Base-by-base conservation (phyloP, 345 rosid species). In the Conringia planisiliqua region DNA sequence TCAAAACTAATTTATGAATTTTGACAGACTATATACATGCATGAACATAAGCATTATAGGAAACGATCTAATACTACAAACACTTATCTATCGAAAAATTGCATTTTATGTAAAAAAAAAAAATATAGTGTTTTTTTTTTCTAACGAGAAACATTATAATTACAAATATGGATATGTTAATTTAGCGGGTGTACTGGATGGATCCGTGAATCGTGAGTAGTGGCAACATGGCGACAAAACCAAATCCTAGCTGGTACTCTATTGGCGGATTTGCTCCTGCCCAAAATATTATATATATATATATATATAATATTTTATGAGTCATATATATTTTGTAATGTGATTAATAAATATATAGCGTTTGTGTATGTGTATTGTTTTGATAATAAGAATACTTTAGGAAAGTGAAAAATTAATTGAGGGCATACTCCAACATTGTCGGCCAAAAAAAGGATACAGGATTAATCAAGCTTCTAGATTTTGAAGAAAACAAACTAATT, bases 141-240 rank as follows among this genome's bases (percentile, higher is more conserved):
- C 8, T 20, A 43, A 7, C 33, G 17, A 35, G 44, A 58, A 36
- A 48, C n/a, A 51, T 51, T 11, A 10, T 13, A 22, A 5, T 17
- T 51, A 17, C 6, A 62, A 42, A 51, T 32, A 16, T 38, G 16
- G 42, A 71, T 26, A 71, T 29, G 60, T 33, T 24, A 26, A 60
- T 24, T 48, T 48, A n/a, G 32, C 32, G 40, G 59, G 50, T 61
- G 61, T 38, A 38, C 32, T 38, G 22, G 46, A 73, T 64, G 27
- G 50, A 58, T 44, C 42, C 72, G 71, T 36, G 40, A 26, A 16
- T 39, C 62, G 16, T 47, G 72, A 66, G 66, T 57, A 56, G 72
- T 74, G 62, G 60, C 42, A 67, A 74, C 72, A 66, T 74, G 66
- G 33, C 61, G 62, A 75, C 73, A 66, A 74, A 66, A 59, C 54